Percentiles rank a stretch among this genome's conserved stretches.
Conservation (phyloP, 129 eudicot genomes). For the Oenanthe sinensis region DNA sequence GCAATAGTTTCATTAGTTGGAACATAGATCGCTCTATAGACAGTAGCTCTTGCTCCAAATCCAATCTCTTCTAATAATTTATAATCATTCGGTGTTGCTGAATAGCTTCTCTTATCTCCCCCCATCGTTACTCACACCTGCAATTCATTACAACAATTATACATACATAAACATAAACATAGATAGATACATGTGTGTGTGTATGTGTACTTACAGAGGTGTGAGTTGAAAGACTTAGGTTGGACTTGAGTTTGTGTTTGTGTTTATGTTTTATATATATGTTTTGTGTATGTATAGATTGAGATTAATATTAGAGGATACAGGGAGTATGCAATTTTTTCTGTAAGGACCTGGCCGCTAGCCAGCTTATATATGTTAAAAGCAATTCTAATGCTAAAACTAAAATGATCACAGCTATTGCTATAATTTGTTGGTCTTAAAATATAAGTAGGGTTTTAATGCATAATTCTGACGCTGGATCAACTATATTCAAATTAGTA, state of each 20-base stretch:
- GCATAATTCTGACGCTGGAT: too few species aligned
- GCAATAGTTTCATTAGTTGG: constrained; percentile 80
- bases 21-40: constrained; percentile 74
- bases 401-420: too few species aligned
- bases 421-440: too few species aligned
- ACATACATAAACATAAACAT: neutral
- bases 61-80: constrained; percentile 86
- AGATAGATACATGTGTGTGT: neutral
- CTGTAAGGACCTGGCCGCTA: neutral
- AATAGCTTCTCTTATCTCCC: constrained; percentile 36
- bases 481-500: too few species aligned
- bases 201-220: neutral
- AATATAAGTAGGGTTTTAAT: too few species aligned
- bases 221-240: neutral
- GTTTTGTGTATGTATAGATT: neutral
- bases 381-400: too few species aligned
- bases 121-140: constrained; percentile 25
- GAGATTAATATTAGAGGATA: neutral
- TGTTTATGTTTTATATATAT: neutral
- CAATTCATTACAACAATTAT: neutral
- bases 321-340: neutral
- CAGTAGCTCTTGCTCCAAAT: constrained; percentile 90
- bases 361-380: too few species aligned
- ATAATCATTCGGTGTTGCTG: constrained; percentile 61
- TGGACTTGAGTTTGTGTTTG: neutral